A percentile compares a stretch with the other conserved stretches of the same genome.
phyloP scores from a whole-genome alignment of 306 rosid species.

The Inga leiocalycina region DNA sequence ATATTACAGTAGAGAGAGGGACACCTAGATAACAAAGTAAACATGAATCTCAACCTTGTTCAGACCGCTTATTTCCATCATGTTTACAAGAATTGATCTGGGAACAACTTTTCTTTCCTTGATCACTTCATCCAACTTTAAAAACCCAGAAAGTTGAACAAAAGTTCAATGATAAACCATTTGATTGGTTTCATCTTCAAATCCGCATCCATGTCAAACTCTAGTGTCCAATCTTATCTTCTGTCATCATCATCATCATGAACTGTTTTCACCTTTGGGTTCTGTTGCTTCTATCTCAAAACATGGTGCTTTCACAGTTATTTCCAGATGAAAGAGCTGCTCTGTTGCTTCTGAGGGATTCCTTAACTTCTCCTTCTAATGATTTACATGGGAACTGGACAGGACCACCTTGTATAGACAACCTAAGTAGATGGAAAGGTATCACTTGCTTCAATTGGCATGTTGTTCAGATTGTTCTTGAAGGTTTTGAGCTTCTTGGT shows the following conservation, averaged over 20 bases:
- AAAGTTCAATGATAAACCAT: slow-evolving; percentile 16
- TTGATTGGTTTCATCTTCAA: slow-evolving; percentile 19
- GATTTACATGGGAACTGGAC: slow-evolving; percentile 70
- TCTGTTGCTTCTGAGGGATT: slow-evolving; percentile 55
- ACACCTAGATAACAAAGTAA: slow-evolving; percentile 4
- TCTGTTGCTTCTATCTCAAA: slow-evolving; percentile 14
- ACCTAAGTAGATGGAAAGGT: slow-evolving; percentile 60
- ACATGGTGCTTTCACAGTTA: slow-evolving; percentile 21
- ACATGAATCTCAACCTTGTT: slow-evolving; percentile 31
- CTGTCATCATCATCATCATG: slow-evolving; percentile 36
- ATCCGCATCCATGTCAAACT: slow-evolving; percentile 28
- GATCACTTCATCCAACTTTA: slow-evolving; percentile 48
- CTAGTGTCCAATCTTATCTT: not conserved
- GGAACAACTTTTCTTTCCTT: slow-evolving; percentile 32
- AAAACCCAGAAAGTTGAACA: not conserved
- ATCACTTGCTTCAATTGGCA: slow-evolving; percentile 62
- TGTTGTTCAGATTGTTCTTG: slow-evolving; percentile 53
- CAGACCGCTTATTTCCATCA: slow-evolving; percentile 31
- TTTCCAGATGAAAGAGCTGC: slow-evolving; percentile 67
- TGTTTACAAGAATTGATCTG: not conserved
- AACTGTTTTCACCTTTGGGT: slow-evolving; percentile 9
- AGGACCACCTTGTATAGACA: slow-evolving; percentile 68
- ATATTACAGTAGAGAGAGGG: not conserved
- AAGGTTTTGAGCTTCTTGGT: slow-evolving; percentile 58
- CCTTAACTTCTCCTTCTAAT: slow-evolving; percentile 48